Evolutionary conservation across 2,329 filamentous ascomycete genomes (phyloP).

Genomic region (Zelopaecilomyces penicillatus): DNA sequence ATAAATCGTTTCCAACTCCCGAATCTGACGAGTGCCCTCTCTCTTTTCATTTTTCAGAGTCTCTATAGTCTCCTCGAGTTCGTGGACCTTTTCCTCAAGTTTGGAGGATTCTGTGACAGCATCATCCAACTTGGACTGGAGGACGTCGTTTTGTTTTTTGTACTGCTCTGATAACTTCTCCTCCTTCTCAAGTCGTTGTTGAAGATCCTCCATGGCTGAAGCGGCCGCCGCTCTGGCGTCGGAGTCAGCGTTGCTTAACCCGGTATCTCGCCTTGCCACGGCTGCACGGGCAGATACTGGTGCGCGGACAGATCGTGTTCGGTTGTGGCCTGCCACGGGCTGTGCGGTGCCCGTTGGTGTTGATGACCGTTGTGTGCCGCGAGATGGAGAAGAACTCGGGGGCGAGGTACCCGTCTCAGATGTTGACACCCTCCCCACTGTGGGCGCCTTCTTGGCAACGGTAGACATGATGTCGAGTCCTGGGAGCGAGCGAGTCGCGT

Average conservation of each 20-base stretch:
- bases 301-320: slow-evolving; percentile 60
- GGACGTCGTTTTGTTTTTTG: slow-evolving; percentile 74
- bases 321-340: slow-evolving; percentile 26
- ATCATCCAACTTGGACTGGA: slow-evolving; percentile 82
- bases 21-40: slow-evolving; percentile 71
- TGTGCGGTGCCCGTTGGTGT: slow-evolving; percentile 19
- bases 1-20: slow-evolving; percentile 88
- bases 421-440: slow-evolving; percentile 37
- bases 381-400: slow-evolving; percentile 29
- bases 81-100: slow-evolving; percentile 80
- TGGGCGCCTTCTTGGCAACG: slow-evolving; percentile 45
- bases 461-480: slow-evolving; percentile 35
- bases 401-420: slow-evolving; percentile 26
- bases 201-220: slow-evolving; percentile 73
- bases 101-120: slow-evolving; percentile 72
- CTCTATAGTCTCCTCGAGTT: slow-evolving; percentile 77
- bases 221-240: slow-evolving; percentile 73
- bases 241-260: slow-evolving; percentile 49
- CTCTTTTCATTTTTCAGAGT: slow-evolving; percentile 75
- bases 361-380: slow-evolving; percentile 35
- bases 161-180: slow-evolving; percentile 71
- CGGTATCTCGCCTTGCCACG: slow-evolving; percentile 49
- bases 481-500: background rate
- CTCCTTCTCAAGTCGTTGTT: slow-evolving; percentile 71
- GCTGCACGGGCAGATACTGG: slow-evolving; percentile 67